Conservation (phyloP, 2,329 filamentous ascomycete genomes). For the Ampelomyces quisqualis region DNA sequence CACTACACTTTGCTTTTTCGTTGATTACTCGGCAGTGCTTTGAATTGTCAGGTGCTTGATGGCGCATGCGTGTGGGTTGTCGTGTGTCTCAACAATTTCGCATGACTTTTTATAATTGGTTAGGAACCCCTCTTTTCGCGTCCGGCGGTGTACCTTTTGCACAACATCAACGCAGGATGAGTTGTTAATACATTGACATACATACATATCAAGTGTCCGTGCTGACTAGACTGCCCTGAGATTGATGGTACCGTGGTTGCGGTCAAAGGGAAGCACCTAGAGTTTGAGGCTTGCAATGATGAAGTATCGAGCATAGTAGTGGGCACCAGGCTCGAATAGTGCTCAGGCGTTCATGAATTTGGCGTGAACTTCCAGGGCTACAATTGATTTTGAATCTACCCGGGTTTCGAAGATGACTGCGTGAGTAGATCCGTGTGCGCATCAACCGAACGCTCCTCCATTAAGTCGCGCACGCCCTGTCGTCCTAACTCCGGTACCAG, state of each 20-base stretch:
- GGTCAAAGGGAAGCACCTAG: not conserved
- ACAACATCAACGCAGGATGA: conserved; percentile 29
- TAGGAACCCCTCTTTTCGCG: conserved; percentile 28
- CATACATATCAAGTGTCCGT: conserved; percentile 10
- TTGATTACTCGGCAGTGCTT: conserved; percentile 15
- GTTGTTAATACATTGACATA: conserved; percentile 29
- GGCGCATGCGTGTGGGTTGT: conserved; percentile 32
- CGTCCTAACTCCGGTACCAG: conserved; percentile 82
- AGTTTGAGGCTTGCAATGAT: conserved; percentile 1
- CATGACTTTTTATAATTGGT: conserved; percentile 30
- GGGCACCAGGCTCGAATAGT: conserved; percentile 9
- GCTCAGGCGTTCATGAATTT: conserved; percentile 12
- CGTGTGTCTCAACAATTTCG: conserved; percentile 31
- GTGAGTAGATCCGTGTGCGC: conserved; percentile 1
- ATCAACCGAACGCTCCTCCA: conserved; percentile 65
- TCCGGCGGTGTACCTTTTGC: conserved; percentile 29
- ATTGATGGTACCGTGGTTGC: not conserved
- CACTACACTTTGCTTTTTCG: conserved; percentile 18
- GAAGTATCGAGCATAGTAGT: conserved; percentile 5
- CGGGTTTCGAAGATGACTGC: conserved; percentile 4
- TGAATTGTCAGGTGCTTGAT: conserved; percentile 36
- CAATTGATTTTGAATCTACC: not conserved
- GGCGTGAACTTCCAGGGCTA: conserved; percentile 22
- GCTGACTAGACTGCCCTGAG: conserved; percentile 4
- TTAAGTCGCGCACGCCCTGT: conserved; percentile 68